Percentiles rank a stretch among this genome's conserved stretches.
Evolutionary conservation across 1,284 basidiomycete genomes (phyloP).

Genomic region (Malassezia equina): DNA sequence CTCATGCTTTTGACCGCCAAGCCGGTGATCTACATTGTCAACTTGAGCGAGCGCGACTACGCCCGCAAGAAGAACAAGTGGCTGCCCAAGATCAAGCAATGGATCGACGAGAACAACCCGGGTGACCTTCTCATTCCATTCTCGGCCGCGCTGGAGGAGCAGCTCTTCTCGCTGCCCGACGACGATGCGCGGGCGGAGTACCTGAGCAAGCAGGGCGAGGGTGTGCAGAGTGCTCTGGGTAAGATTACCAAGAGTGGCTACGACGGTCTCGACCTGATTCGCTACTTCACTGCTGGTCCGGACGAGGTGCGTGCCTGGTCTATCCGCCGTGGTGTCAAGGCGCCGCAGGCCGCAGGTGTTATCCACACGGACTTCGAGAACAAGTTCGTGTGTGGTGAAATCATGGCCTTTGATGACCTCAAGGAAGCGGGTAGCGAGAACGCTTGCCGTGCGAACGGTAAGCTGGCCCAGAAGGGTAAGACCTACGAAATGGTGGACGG

Average conservation of each 20-base stretch:
- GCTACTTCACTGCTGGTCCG: conserved; percentile 79
- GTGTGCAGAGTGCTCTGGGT: conserved; percentile 37
- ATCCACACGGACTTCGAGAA: conserved; percentile 94
- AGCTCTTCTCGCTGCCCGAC: conserved; percentile 56
- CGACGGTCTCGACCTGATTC: conserved; percentile 40
- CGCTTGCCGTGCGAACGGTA: conserved; percentile 88
- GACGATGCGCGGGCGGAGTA: conserved; percentile 29
- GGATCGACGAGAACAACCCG: conserved; percentile 95
- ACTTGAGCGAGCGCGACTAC: conserved; percentile 90
- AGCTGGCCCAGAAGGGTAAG: conserved; percentile 90
- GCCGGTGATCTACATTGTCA: conserved; percentile 95
- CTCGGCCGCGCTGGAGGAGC: conserved; percentile 90
- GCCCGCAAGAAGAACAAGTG: conserved; percentile 99
- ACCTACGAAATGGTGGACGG: conserved; percentile 62
- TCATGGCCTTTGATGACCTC: conserved; percentile 84
- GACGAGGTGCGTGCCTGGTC: conserved; percentile 96
- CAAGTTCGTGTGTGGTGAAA: conserved; percentile 99
- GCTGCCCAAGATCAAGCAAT: conserved; percentile 93
- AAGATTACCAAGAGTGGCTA: conserved; percentile 47
- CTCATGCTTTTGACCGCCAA: conserved; percentile 89
- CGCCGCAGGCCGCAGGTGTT: conserved; percentile 93
- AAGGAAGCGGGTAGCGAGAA: conserved; percentile 82
- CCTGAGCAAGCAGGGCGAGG: conserved; percentile 35
- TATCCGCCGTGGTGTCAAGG: conserved; percentile 82
- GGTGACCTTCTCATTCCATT: conserved; percentile 94